Evolutionary conservation across 768 basidiomycete species (phyloP).

Genomic region (Suillus weaverae): DNA sequence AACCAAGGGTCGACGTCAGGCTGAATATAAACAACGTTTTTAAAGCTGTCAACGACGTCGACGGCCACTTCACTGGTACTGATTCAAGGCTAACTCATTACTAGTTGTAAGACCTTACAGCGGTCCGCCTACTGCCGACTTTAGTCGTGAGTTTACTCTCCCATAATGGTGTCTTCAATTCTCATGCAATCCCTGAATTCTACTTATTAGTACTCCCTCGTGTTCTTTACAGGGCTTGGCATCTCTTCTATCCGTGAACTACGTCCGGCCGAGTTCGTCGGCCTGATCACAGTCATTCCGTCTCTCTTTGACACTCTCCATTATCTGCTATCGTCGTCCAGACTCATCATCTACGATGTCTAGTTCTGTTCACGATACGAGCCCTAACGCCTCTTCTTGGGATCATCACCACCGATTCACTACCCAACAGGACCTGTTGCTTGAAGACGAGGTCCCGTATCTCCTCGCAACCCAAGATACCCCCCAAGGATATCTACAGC

Average conservation of each 20-base stretch:
- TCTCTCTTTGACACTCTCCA: not conserved
- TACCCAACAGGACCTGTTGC: conserved; percentile 23
- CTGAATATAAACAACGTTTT: not conserved
- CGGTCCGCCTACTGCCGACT: not conserved
- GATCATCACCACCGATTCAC: conserved; percentile 13
- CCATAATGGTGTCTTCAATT: conserved; percentile 13
- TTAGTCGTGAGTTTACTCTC: conserved; percentile 1
- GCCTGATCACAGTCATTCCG: conserved; percentile 6
- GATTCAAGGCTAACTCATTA: not conserved
- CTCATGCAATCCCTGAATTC: not conserved
- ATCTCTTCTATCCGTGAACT: not conserved
- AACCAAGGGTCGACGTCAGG: not conserved
- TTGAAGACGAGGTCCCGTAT: conserved; percentile 27
- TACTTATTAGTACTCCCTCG: not conserved
- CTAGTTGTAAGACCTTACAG: not conserved
- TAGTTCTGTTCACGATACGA: conserved; percentile 17
- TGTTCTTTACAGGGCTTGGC: not conserved
- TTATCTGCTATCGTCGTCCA: not conserved
- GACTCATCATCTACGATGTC: conserved; percentile 22
- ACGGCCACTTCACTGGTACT: not conserved
- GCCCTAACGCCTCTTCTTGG: conserved; percentile 21
- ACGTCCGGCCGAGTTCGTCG: conserved; percentile 7
- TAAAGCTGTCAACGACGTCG: not conserved
- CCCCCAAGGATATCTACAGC: conserved; percentile 14
- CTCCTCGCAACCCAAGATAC: conserved; percentile 15